A percentile compares a stretch with the other conserved stretches of the same genome.
These are phyloP conservation scores for Lizanozyma gosingica DNA, from an alignment of 1,139 yeast genomes.

Conservation along the genomic window DNA sequence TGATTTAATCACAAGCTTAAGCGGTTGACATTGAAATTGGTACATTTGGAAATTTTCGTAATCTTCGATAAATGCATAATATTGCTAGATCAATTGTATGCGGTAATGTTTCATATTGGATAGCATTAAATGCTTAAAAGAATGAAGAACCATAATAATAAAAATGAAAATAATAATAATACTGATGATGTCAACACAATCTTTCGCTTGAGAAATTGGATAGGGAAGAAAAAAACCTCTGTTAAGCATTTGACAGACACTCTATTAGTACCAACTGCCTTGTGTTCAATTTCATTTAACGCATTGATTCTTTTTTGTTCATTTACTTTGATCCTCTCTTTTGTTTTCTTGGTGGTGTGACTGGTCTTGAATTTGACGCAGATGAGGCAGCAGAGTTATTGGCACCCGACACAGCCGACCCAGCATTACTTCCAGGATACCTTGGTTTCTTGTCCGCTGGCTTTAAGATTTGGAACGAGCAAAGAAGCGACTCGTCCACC, in stretches of 20 bases:
- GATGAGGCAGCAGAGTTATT: conserved; percentile 17
- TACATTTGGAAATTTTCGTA: no score
- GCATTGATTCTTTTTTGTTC: no score
- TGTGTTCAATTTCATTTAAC: neutral
- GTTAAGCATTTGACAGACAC: conserved; percentile 2
- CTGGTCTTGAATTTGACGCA: conserved; percentile 31
- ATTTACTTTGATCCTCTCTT: conserved; percentile 49
- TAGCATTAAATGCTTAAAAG: no score
- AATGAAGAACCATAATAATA: neutral
- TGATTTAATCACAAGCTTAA: no score
- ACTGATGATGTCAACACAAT: conserved; percentile 3
- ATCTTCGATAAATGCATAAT: no score
- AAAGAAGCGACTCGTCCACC: conserved; percentile 88
- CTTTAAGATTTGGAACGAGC: conserved; percentile 95
- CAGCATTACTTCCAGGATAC: conserved; percentile 43
- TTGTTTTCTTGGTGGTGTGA: conserved; percentile 64
- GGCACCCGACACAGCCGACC: conserved; percentile 17
- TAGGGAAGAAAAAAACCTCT: neutral
- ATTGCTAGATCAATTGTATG: no score
- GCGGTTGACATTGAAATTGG: no score
- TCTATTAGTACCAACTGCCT: neutral
- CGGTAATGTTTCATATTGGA: no score
- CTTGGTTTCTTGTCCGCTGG: conserved; percentile 94
- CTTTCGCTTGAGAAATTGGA: conserved; percentile 1
- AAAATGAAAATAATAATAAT: neutral